These are phyloP conservation scores for Linum usitatissimum DNA, from an alignment of 345 rosid species.

Conservation along the genomic window DNA sequence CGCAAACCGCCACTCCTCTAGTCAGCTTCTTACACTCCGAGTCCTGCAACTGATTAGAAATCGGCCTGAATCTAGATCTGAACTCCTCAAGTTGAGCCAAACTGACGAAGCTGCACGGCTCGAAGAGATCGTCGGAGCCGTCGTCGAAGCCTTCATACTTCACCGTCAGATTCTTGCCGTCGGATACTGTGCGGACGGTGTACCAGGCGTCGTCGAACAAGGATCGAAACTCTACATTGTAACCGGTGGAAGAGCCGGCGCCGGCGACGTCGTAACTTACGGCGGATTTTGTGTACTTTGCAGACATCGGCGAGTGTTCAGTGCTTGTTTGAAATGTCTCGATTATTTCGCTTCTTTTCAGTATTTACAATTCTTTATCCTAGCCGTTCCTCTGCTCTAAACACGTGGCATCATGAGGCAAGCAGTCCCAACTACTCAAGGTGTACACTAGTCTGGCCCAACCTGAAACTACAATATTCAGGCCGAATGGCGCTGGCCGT, in stretches of 20 bases:
- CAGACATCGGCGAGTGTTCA: not conserved
- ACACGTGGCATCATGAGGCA: too few relatives aligned
- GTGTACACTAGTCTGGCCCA: too few relatives aligned
- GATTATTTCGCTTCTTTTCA: too few relatives aligned
- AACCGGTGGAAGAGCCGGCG: not conserved
- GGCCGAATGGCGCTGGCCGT: too few relatives aligned
- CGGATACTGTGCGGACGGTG: conserved; percentile 11
- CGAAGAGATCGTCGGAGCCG: conserved; percentile 12
- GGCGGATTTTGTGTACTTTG: not conserved
- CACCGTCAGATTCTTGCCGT: conserved; percentile 19
- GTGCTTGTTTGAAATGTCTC: too few relatives aligned
- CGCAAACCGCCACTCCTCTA: conserved; percentile 26
- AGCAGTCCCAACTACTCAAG: too few relatives aligned
- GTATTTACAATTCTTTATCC: too few relatives aligned
- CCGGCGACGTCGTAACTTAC: not conserved
- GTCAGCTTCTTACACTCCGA: conserved; percentile 17
- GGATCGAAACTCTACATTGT: conserved; percentile 23
- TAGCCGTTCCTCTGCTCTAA: too few relatives aligned
- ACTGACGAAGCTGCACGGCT: conserved; percentile 10
- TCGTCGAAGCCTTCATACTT: conserved; percentile 20
- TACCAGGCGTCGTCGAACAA: conserved; percentile 36
- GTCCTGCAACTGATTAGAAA: conserved; percentile 43
- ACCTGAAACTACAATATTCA: too few relatives aligned
- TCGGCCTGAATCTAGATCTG: conserved; percentile 21
- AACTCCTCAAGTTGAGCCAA: conserved; percentile 18